Base-by-base conservation (phyloP, 2,329 filamentous ascomycete genomes). In the Hymenoscyphus infarciens region DNA sequence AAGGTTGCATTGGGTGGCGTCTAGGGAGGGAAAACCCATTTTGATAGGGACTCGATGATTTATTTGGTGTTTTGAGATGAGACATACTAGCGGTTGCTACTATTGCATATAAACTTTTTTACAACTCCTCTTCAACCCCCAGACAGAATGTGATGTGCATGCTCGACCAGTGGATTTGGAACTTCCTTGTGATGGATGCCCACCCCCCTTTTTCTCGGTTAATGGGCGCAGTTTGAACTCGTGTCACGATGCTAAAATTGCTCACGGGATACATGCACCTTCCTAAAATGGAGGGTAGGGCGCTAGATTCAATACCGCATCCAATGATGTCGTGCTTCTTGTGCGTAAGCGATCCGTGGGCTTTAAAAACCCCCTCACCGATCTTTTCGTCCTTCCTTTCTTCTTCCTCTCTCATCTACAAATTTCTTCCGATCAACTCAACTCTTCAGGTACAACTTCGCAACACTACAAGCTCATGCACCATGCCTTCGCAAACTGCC, bases 1-100 rank as follows among this genome's bases (percentile, higher is more conserved):
- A 22, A 19, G 42, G 42, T 49, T 54, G 56, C 59, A 64, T 64
- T 64, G 56, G 59, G 56, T 33, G 63, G 63, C 54, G 63, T 60
- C 53, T 33, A 8, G 38, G 13, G n/a, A n/a, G 29, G 39, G 57
- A 8, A 59, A 19, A 49, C 42, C 42, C 42, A 19, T 49, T 49
- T 52, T 59, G 38, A 59, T 59, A 52, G 57, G 39, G 57, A 54
- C n/a, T 45, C 22, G 57, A n/a, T 52, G 22, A 52, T 59, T 52
- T 59, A 11, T 49, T 33, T 38, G 57, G 25, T 19, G 31, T 49
- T 49, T 49, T 49, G 19, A 49, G n/a, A 49, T 33, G 16, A 31
- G 45, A 53, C 15, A 54, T 54, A 60, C n/a, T 35, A 60, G 57
- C 57, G 3, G 29, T 54, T 45, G 57, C 22, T 60, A 60, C 45